Conservation (phyloP, 2,329 filamentous ascomycete species). For the Fusarium continuum region DNA sequence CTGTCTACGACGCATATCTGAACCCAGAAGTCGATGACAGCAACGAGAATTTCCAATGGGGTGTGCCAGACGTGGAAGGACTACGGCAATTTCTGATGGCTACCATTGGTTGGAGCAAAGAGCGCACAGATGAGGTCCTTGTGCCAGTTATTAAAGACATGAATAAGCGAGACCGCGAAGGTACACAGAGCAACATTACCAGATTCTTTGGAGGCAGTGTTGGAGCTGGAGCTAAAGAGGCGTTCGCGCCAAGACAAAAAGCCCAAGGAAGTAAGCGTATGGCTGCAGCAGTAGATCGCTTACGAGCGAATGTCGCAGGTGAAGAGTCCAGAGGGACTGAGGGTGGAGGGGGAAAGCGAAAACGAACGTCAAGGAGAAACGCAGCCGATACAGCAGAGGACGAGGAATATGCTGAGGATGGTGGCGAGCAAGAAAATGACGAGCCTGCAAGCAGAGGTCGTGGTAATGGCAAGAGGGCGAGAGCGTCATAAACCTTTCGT, state of each 20-base stretch:
- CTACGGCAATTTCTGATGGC: constrained; percentile 85
- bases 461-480: constrained; percentile 33
- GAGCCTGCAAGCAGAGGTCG: constrained; percentile 1
- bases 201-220: constrained; percentile 82
- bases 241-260: constrained; percentile 75
- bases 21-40: constrained; percentile 85
- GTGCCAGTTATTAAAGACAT: constrained; percentile 96
- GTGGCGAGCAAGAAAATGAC: constrained; percentile 20
- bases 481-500: constrained; percentile 20
- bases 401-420: constrained; percentile 28
- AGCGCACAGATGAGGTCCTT: constrained; percentile 93
- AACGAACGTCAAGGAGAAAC: constrained; percentile 31
- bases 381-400: constrained; percentile 25
- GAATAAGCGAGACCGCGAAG: constrained; percentile 87
- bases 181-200: constrained; percentile 97
- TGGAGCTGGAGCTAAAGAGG: constrained; percentile 71
- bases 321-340: constrained; percentile 8
- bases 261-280: constrained; percentile 75
- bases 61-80: constrained; percentile 89
- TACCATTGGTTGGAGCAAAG: constrained; percentile 91
- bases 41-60: constrained; percentile 89
- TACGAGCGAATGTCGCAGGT: constrained; percentile 57
- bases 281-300: constrained; percentile 75
- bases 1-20: constrained; percentile 85
- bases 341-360: constrained; percentile 38